A percentile compares a stretch with the other conserved stretches of the same genome.
Conservation (phyloP, 257 asterid species). For the Gentiana macrophylla region DNA sequence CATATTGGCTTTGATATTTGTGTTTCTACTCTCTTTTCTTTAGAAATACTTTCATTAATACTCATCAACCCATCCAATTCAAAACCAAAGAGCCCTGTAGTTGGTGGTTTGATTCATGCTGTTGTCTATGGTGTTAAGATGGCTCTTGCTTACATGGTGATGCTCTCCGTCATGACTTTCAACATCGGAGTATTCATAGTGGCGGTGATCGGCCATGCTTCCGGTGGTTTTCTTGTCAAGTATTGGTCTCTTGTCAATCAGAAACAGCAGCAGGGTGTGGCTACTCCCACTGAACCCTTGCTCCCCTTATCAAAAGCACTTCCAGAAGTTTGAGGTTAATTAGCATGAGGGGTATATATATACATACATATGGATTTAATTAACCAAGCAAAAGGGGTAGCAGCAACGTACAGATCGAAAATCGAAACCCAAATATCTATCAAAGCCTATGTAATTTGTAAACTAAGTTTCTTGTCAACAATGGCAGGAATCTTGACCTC, state of each 20-base stretch:
- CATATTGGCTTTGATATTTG: slow-evolving; percentile 32
- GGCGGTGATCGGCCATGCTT: slow-evolving; percentile 52
- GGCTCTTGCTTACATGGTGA: slow-evolving; percentile 57
- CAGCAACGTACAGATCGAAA: too few relatives aligned
- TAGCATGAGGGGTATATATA: too few relatives aligned
- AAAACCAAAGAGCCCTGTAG: slow-evolving; percentile 12
- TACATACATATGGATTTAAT: too few relatives aligned
- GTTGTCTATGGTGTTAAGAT: slow-evolving; percentile 38
- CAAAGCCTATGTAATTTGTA: too few relatives aligned
- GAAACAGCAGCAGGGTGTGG: not conserved
- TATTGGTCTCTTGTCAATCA: slow-evolving; percentile 12
- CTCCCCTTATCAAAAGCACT: too few relatives aligned
- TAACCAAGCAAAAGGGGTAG: too few relatives aligned
- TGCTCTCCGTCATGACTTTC: slow-evolving; percentile 74
- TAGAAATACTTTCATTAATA: slow-evolving; percentile 30
- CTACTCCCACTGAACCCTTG: not conserved
- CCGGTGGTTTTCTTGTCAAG: slow-evolving; percentile 32
- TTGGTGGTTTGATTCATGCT: slow-evolving; percentile 21
- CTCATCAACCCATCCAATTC: slow-evolving; percentile 12
- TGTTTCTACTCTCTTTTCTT: slow-evolving; percentile 29
- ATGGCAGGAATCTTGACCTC: too few relatives aligned
- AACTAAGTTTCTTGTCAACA: too few relatives aligned
- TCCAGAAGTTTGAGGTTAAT: too few relatives aligned
- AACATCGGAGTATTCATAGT: slow-evolving; percentile 52
- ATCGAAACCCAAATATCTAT: too few relatives aligned